phyloP scores from a whole-genome alignment of 1,284 basidiomycete species.

The Peniophora sp. region DNA sequence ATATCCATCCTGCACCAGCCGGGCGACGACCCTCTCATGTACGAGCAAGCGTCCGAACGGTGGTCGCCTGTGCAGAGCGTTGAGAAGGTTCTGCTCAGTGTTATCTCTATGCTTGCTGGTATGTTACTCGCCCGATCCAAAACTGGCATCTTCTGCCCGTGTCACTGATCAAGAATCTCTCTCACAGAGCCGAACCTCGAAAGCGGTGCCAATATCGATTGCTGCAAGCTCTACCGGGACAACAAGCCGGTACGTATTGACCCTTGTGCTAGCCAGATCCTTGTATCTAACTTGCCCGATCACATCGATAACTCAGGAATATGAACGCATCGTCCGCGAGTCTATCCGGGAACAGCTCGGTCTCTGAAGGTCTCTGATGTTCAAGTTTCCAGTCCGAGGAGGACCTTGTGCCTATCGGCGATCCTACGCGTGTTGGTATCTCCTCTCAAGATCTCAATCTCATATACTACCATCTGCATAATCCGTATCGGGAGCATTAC shows the following conservation, averaged over 20 bases:
- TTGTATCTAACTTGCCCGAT: neutral
- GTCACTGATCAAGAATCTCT: neutral
- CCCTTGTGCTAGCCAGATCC: neutral
- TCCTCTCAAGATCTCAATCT: no score
- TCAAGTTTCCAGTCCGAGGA: neutral
- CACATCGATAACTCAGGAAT: slow-evolving; percentile 39
- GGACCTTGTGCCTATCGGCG: no score
- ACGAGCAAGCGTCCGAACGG: slow-evolving; percentile 91
- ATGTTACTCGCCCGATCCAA: slow-evolving; percentile 16
- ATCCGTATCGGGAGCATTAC: no score
- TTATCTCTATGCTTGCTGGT: slow-evolving; percentile 98
- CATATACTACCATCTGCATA: no score
- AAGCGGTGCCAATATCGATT: slow-evolving; percentile 96
- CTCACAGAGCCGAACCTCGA: slow-evolving; percentile 92
- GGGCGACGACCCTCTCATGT: slow-evolving; percentile 88
- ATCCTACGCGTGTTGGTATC: no score
- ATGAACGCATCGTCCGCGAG: slow-evolving; percentile 63
- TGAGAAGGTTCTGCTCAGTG: slow-evolving; percentile 92
- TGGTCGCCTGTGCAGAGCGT: slow-evolving; percentile 99
- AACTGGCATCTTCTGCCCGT: neutral
- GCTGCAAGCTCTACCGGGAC: slow-evolving; percentile 91
- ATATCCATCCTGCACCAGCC: slow-evolving; percentile 98
- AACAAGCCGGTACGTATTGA: slow-evolving; percentile 45
- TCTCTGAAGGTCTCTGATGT: slow-evolving; percentile 32
- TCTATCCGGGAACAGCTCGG: slow-evolving; percentile 69